Evolutionary conservation across 345 rosid species (phyloP), one percentile per base, ranked within the genome.

Genomic region (Dipteronia dyeriana): DNA sequence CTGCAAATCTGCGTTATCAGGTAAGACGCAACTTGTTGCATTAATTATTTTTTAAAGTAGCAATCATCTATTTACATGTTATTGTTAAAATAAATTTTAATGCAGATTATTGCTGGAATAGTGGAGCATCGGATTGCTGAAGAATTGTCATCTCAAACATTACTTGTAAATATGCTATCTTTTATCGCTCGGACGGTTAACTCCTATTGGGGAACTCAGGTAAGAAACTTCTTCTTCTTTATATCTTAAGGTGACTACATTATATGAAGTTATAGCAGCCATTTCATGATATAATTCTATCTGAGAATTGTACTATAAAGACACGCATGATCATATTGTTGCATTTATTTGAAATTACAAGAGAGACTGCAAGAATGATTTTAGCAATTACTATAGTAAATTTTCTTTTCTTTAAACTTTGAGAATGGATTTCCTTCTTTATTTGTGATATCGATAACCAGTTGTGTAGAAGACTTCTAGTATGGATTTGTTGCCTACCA

Each of bases 181-280:
- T 93, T 93, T 87, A 43, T 95, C 79, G 92, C 78, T 70, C 93
- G 98, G 82, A 90, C 93, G 25, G 71, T 92, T 75, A 93, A 95
- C 82, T 91, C 97, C 65, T 95, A 91, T 78, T 93, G 91, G 91
- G 98, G 98, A 86, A 95, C 98, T 76, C 97, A 93, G 97, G 98
- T 93, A 53, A 85, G 90, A 80, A 76, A 76, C 6, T 41, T 7
- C 11, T 41, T 41, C 39, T 75, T 71, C 60, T 66, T 57, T 60
- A 59, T 59, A 59, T 31, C 73, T 60, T 41, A 25, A 22, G 60
- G 20, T 59, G 23, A 16, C 63, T 59, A 19, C 23, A 54, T 67
- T 43, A 12, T 66, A 29, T 66, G 12, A 9, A 29, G 70, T 64
- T 20, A 22, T 49, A 11, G 39, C 13, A 39, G 31, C 29, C 43